phyloP scores from a whole-genome alignment of 78 protist genomes.

The Dictyostelium citrinum region DNA sequence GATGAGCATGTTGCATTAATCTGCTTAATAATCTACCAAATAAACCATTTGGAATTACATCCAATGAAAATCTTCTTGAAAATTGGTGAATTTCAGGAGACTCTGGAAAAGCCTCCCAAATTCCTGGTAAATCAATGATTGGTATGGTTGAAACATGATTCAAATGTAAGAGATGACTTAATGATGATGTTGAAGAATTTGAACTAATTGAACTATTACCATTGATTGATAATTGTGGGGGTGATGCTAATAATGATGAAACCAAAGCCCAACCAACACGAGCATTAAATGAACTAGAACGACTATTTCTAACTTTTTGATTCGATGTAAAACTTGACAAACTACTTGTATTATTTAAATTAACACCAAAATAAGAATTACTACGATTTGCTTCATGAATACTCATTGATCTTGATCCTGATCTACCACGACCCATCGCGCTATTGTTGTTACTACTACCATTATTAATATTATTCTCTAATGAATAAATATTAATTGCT shows the following conservation, averaged over 20 bases:
- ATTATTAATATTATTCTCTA: neutral
- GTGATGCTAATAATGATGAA: constrained; percentile 7
- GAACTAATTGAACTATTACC: neutral
- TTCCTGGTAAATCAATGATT: neutral
- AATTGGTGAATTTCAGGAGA: constrained; percentile 6
- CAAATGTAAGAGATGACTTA: neutral
- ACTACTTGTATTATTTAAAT: neutral
- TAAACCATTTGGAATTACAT: constrained; percentile 46
- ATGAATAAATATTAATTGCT: constrained; percentile 50
- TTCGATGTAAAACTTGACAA: constrained; percentile 17
- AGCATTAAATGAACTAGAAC: constrained; percentile 67
- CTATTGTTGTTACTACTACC: neutral
- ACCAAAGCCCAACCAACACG: constrained; percentile 58
- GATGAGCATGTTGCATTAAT: constrained; percentile 41
- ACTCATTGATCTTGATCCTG: neutral
- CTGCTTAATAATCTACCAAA: constrained; percentile 43
- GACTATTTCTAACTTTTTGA: constrained; percentile 36
- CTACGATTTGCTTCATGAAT: neutral
- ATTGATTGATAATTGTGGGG: neutral
- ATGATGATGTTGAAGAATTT: neutral
- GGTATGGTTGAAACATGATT: neutral
- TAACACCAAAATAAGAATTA: neutral
- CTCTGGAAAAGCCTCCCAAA: constrained; percentile 48
- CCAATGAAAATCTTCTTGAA: constrained; percentile 19
- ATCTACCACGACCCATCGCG: neutral